Base-by-base conservation (phyloP, 2,329 filamentous ascomycete genomes). In the Colletotrichum orbiculare region DNA sequence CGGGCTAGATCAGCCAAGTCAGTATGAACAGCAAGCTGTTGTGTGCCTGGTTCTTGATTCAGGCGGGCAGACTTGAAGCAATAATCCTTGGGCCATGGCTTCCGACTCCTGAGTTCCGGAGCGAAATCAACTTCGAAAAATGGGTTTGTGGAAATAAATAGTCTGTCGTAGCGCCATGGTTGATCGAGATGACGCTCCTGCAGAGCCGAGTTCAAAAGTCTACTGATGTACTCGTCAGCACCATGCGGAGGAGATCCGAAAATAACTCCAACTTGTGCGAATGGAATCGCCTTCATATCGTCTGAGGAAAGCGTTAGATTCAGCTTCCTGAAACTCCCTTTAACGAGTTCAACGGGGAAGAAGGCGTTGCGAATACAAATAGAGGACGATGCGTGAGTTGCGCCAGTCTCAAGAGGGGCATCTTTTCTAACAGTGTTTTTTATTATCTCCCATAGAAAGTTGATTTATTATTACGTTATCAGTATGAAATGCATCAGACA, bases 201-300 rank as follows among this genome's bases (percentile, higher is more conserved):
- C 6, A 65, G 37, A 41, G 62, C 58, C 15, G 62, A 62, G 37
- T 62, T 65, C 52, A 42, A 62, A 33, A 65, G 62, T 34, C 58
- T 56, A 11, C 15, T 55, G 2, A 60, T 34, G 35, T 61, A 34
- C 13, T 50, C n/a, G 25, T 55, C 17, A 11, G 39, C 15, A 13
- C n/a, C 39, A 8, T 58, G 17, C 10, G 13, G 3, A 33, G n/a
- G 17, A 4, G 12, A 11, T 13, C 15, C 46, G 13, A 12, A 45
- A 45, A 4, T 25, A 3, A 25, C 4, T 25, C 42, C 42, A n/a
- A 15, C 8, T n/a, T n/a, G 7, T 12, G 42, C 4, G 42, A 45
- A 41, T 9, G 38, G 38, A 41, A 25, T 25, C 25, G 25, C 25
- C 25, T 25, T 25, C 25, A 25, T 25, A 25, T 25, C 25, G 25